A percentile compares a stretch with the other conserved stretches of the same genome.
Evolutionary conservation across 768 basidiomycete species (phyloP).

Genomic region (Leucogyrophana mollusca): DNA sequence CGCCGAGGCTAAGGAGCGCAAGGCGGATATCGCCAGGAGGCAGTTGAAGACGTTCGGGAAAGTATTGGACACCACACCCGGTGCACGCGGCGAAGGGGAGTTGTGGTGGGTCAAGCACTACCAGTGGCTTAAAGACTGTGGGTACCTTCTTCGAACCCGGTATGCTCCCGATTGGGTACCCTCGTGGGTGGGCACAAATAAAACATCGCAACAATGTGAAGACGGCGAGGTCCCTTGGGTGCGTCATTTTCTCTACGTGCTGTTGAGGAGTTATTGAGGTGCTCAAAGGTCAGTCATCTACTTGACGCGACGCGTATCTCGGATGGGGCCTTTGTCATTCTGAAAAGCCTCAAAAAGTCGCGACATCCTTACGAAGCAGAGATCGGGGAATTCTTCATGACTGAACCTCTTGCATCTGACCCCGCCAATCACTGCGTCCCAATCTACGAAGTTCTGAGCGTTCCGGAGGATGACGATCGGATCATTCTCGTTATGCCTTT

Average conservation of each 20-base stretch:
- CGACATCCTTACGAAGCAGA: slow-evolving; percentile 19
- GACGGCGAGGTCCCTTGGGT: neutral
- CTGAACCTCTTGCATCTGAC: neutral
- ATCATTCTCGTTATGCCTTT: slow-evolving; percentile 31
- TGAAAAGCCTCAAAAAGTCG: slow-evolving; percentile 23
- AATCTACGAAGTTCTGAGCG: slow-evolving; percentile 12
- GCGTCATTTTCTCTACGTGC: neutral
- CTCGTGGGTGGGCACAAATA: slow-evolving; percentile 24
- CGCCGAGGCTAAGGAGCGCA: neutral
- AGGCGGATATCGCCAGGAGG: neutral
- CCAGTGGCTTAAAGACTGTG: slow-evolving; percentile 27
- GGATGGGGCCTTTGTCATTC: slow-evolving; percentile 23
- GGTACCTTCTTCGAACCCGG: slow-evolving; percentile 32
- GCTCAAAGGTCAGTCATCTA: neutral
- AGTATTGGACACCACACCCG: neutral
- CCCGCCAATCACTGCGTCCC: slow-evolving; percentile 27
- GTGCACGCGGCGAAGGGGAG: slow-evolving; percentile 4
- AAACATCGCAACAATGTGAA: neutral
- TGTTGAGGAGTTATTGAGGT: neutral
- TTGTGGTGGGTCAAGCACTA: slow-evolving; percentile 22
- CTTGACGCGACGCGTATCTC: slow-evolving; percentile 30
- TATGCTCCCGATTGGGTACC: slow-evolving; percentile 33
- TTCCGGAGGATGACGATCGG: slow-evolving; percentile 7
- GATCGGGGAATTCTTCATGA: slow-evolving; percentile 21
- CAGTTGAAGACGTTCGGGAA: neutral